phyloP scores from a whole-genome alignment of 1,284 basidiomycete species.

The Cutaneotrichosporon curvatum region DNA sequence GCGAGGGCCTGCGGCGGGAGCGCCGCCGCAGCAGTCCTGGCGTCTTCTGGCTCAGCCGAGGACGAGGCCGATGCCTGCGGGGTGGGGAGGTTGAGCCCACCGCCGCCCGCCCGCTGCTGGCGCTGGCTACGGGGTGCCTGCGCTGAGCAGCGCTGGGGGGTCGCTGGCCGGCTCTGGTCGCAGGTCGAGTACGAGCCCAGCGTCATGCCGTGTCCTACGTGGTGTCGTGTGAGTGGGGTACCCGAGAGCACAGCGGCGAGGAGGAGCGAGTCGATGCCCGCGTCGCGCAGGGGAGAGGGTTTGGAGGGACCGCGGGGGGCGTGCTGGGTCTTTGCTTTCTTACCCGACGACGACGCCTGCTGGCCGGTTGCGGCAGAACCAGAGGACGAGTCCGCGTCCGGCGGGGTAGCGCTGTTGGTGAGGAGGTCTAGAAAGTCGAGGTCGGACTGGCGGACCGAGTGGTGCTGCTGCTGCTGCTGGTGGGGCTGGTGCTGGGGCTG shows the following conservation, averaged over 20 bases:
- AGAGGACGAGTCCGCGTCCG: not conserved
- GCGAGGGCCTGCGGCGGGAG: not conserved
- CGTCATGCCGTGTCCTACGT: constrained; percentile 42
- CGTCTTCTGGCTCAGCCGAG: too few relatives aligned
- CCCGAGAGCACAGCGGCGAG: constrained; percentile 43
- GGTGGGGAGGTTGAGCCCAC: too few relatives aligned
- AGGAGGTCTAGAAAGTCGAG: constrained; percentile 38
- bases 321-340: constrained; percentile 7
- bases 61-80: too few relatives aligned
- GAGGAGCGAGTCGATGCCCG: constrained; percentile 39
- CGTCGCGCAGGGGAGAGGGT: constrained; percentile 10
- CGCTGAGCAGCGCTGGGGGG: constrained; percentile 21
- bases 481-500: constrained; percentile 54
- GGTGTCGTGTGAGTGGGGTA: constrained; percentile 39
- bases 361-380: not conserved
- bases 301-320: too few relatives aligned
- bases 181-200: constrained; percentile 41
- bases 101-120: too few relatives aligned
- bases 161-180: constrained; percentile 35
- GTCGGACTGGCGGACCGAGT: constrained; percentile 28
- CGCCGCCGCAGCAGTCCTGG: too few relatives aligned
- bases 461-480: constrained; percentile 49
- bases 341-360: constrained; percentile 8
- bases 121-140: constrained; percentile 36
- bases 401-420: constrained; percentile 23